Evolutionary conservation across 2,329 filamentous ascomycete species (phyloP), one percentile per base, ranked within the genome.

Genomic region (Alternaria sp.): DNA sequence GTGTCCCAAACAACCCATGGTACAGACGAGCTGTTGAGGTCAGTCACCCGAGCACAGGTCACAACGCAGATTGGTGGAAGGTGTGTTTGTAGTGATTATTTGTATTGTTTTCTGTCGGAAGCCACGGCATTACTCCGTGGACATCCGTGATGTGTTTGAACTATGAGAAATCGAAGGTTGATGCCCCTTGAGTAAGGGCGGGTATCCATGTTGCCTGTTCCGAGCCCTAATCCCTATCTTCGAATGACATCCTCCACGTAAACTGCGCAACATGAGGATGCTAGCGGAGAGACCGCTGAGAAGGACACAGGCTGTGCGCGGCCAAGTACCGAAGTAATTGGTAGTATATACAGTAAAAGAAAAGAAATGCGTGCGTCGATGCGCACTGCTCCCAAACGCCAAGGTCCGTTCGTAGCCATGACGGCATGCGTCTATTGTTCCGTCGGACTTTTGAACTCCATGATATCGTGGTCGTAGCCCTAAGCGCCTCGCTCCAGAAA

Each of bases 341-440:
- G 49, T 23, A 65, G 67, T 61, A 66, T 72, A 67, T 67, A 72
- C 56, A 63, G 12, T 26, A 15, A 47, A 63, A 54, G 64, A 63
- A 58, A 65, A 47, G 43, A 61, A 61, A 68, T 50, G 60, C 55
- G 50, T 64, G 58, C 55, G 64, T 26, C 23, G 61, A 55, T 57
- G 26, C 47, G 58, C 67, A 26, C 18, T 46, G 44, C 59, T 57
- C 58, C 47, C 60, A 54, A 69, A 71, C 67, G 57, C 69, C 67
- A 58, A 55, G 37, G 67, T 63, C 60, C 65, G 54, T 66, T 79
- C 71, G 69, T 80, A 79, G 78, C 78, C 78, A 67, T 79, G 78
- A 79, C 75, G 75, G 78, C 78, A 75, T 77, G 77, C 77, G 77
- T 80, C 77, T 79, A 77, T 76, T 78, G 55, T 71, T 71, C 62